Evolutionary conservation across 495 filamentous ascomycete species (phyloP).

Genomic region (Neurospora tetrasperma): DNA sequence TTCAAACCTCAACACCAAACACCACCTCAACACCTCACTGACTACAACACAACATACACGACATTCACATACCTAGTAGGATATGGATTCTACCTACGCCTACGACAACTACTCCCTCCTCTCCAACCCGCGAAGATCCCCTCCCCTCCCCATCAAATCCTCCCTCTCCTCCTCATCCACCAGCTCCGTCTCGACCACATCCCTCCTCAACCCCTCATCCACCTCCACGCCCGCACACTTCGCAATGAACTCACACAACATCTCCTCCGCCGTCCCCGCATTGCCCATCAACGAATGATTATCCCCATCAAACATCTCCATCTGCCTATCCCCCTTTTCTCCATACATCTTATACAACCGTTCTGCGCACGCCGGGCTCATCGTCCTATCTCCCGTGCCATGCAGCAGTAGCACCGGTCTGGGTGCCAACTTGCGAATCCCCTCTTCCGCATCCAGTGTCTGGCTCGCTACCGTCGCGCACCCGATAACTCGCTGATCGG

Average conservation of each 20-base stretch:
- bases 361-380: conserved; percentile 25
- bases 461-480: conserved; percentile 31
- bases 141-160: conserved; percentile 23
- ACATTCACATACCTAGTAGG: background rate
- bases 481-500: conserved; percentile 28
- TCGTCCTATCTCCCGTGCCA: conserved; percentile 27
- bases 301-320: conserved; percentile 34
- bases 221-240: conserved; percentile 17
- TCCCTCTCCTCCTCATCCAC: conserved; percentile 20
- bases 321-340: conserved; percentile 15
- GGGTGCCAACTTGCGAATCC: conserved; percentile 18
- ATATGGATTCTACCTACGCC: background rate
- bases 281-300: conserved; percentile 33
- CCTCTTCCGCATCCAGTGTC: conserved; percentile 17
- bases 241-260: conserved; percentile 28
- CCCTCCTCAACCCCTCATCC: conserved; percentile 7
- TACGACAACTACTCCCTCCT: conserved; percentile 17
- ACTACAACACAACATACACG: background rate
- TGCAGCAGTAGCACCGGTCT: conserved; percentile 30
- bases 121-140: conserved; percentile 24
- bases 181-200: conserved; percentile 17
- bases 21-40: too few relatives aligned
- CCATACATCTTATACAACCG: conserved; percentile 31
- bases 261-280: conserved; percentile 22
- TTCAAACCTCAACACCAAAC: too few relatives aligned